phyloP scores from a whole-genome alignment of 768 basidiomycete genomes.

The Porphyrellus cyaneotinctus region DNA sequence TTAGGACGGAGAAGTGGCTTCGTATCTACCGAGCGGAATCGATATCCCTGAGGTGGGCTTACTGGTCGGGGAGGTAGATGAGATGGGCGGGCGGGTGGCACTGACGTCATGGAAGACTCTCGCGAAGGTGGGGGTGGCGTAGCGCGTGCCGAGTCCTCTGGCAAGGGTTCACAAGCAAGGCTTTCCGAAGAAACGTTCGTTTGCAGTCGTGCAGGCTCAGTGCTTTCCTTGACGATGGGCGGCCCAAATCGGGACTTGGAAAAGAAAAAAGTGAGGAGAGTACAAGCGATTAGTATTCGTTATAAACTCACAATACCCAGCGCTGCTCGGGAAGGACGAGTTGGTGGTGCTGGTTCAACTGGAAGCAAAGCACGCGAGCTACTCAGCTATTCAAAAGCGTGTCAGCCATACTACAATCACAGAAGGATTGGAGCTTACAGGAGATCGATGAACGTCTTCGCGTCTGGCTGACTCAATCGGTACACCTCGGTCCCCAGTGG shows the following conservation, averaged over 20 bases:
- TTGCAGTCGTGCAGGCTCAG: slow-evolving; percentile 4
- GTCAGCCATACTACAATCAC: background rate
- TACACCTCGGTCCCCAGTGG: background rate
- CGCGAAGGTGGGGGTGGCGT: slow-evolving; percentile 30
- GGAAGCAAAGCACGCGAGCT: slow-evolving; percentile 4
- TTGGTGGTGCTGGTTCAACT: slow-evolving; percentile 6
- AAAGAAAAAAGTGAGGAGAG: background rate
- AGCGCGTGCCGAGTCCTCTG: slow-evolving; percentile 18
- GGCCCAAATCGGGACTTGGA: slow-evolving; percentile 32
- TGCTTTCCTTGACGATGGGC: slow-evolving; percentile 22
- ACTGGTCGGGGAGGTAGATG: slow-evolving; percentile 24
- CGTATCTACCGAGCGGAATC: slow-evolving; percentile 6
- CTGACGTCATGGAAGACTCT: slow-evolving; percentile 26
- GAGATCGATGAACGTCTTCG: slow-evolving; percentile 14
- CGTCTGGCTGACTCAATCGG: slow-evolving; percentile 7
- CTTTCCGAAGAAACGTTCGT: slow-evolving; percentile 18
- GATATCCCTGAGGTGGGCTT: slow-evolving; percentile 16
- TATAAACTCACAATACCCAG: slow-evolving; percentile 14
- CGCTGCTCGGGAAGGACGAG: slow-evolving; percentile 17
- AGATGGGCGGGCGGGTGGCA: slow-evolving; percentile 4
- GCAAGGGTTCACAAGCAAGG: slow-evolving; percentile 6
- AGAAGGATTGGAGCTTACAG: slow-evolving; percentile 9
- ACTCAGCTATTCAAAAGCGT: slow-evolving; percentile 5
- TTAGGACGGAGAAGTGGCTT: slow-evolving; percentile 1
- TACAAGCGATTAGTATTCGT: background rate